Conservation (phyloP, 1,284 basidiomycete species). For the Moesziomyces sp. region DNA sequence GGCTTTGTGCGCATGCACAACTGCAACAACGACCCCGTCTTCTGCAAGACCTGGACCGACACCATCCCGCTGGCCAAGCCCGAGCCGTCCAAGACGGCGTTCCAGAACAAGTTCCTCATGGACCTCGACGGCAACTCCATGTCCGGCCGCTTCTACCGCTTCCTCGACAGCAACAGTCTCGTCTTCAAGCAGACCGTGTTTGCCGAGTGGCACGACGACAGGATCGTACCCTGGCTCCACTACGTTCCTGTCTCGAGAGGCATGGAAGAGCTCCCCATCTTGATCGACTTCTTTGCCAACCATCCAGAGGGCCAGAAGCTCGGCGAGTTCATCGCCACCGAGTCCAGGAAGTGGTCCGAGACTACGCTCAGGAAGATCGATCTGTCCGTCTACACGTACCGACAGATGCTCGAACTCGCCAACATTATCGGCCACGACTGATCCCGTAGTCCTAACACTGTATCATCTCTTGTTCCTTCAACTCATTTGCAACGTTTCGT, state of each 20-base stretch:
- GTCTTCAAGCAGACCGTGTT: constrained; percentile 42
- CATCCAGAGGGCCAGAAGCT: constrained; percentile 10
- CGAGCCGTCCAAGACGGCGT: background rate
- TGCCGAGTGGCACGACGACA: constrained; percentile 35
- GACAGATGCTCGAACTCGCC: constrained; percentile 33
- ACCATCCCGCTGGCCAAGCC: constrained; percentile 4
- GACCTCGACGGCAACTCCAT: constrained; percentile 39
- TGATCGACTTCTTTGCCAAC: constrained; percentile 34
- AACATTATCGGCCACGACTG: constrained; percentile 28
- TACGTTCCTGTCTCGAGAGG: constrained; percentile 25
- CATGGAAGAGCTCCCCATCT: constrained; percentile 28
- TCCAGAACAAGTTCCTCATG: constrained; percentile 31
- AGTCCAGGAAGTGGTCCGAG: constrained; percentile 8
- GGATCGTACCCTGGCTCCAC: constrained; percentile 36
- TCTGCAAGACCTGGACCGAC: constrained; percentile 18
- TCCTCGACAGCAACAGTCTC: constrained; percentile 46
- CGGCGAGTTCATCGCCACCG: constrained; percentile 16
- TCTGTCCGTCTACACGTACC: constrained; percentile 23
- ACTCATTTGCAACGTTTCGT: no score
- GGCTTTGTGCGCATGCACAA: constrained; percentile 19
- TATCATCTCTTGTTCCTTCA: no score
- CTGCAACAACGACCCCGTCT: constrained; percentile 5
- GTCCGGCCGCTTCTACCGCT: constrained; percentile 34
- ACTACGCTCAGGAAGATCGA: constrained; percentile 24
- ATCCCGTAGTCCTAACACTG: background rate